phyloP scores from a whole-genome alignment of 106 monocot species.

The Xerophyta viscosa region DNA sequence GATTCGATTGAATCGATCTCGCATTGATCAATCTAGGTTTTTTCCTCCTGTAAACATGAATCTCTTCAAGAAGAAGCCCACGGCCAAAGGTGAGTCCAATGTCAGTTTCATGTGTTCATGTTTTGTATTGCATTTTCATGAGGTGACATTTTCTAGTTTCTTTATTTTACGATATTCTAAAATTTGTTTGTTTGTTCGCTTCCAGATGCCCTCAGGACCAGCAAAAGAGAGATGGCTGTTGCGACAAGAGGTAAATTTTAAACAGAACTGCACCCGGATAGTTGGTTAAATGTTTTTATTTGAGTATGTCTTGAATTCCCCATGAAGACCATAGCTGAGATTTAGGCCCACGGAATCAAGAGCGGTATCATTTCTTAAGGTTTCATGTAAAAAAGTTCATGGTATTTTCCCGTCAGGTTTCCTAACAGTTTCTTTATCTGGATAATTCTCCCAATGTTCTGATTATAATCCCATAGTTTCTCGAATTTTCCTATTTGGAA shows the following conservation, averaged over 20 bases:
- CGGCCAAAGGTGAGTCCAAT: conserved; percentile 54
- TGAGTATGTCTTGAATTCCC: no score
- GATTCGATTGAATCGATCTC: not conserved
- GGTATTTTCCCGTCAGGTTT: no score
- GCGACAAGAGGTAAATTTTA: conserved; percentile 62
- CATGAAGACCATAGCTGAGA: no score
- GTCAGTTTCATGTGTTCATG: not conserved
- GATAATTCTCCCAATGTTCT: no score
- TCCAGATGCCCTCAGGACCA: conserved; percentile 86
- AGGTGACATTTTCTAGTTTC: not conserved
- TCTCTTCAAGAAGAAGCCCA: conserved; percentile 72
- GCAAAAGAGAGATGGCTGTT: conserved; percentile 80
- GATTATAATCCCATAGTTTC: no score
- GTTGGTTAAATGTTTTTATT: not conserved
- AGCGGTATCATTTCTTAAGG: no score
- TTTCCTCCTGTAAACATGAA: conserved; percentile 21
- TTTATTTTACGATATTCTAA: not conserved
- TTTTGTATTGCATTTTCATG: not conserved
- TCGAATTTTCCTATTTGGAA: no score
- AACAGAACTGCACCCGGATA: not conserved
- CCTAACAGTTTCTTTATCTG: no score
- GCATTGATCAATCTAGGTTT: not conserved
- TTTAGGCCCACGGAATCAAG: no score
- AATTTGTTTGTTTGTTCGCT: conserved; percentile 9
- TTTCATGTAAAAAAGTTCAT: no score